Percentiles rank a stretch among this genome's conserved stretches.
These are phyloP conservation scores for Penicillium sumatraense DNA, from an alignment of 2,329 filamentous ascomycete species.

Conservation along the genomic window DNA sequence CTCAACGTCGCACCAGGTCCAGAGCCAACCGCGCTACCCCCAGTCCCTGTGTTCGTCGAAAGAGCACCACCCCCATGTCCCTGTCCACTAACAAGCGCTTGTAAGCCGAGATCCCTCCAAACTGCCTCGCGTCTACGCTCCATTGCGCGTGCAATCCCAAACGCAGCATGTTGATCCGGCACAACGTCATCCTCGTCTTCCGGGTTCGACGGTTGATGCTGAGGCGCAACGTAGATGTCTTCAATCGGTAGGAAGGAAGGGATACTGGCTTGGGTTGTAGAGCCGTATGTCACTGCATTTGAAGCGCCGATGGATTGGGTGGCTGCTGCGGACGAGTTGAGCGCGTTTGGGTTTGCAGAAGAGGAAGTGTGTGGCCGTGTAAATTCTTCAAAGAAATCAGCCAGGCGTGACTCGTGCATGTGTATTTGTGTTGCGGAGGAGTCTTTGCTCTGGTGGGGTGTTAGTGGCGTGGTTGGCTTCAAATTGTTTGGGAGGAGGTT, in stretches of 20 bases:
- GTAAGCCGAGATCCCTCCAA: constrained; percentile 64
- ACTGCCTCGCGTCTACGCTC: constrained; percentile 57
- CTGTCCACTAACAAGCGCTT: constrained; percentile 51
- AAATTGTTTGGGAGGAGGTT: background rate
- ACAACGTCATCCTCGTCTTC: constrained; percentile 71
- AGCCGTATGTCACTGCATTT: constrained; percentile 33
- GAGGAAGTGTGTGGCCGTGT: constrained; percentile 48
- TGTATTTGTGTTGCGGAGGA: constrained; percentile 55
- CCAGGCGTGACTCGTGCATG: constrained; percentile 53
- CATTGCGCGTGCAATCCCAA: constrained; percentile 67
- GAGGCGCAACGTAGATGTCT: constrained; percentile 63
- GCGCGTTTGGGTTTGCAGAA: constrained; percentile 7
- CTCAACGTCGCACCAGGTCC: constrained; percentile 23
- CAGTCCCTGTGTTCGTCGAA: constrained; percentile 18
- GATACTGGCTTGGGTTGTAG: constrained; percentile 37
- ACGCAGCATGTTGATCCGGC: constrained; percentile 69
- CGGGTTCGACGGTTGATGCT: constrained; percentile 67
- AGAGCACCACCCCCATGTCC: constrained; percentile 22
- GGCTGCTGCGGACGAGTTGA: constrained; percentile 11
- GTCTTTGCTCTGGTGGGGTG: constrained; percentile 50
- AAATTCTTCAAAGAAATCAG: constrained; percentile 57
- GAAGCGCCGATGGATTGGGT: constrained; percentile 17
- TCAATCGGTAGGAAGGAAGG: constrained; percentile 57
- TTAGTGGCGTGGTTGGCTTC: constrained; percentile 1
- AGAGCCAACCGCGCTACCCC: constrained; percentile 27